phyloP scores from a whole-genome alignment of 2,329 filamentous ascomycete species.

The Apiospora phragmitis region DNA sequence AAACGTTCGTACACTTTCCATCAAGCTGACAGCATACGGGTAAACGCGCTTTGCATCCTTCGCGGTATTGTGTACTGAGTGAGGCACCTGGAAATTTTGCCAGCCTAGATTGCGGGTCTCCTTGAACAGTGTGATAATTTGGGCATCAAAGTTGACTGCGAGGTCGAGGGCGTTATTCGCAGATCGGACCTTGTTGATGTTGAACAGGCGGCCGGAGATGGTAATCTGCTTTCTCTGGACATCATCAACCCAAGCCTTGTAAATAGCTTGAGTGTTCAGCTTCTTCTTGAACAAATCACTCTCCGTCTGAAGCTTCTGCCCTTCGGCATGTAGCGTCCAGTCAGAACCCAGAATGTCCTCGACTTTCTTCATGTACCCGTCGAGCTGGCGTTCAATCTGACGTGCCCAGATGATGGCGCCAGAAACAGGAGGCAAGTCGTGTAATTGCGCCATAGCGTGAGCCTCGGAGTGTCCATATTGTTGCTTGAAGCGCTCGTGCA shows the following conservation, averaged over 20 bases:
- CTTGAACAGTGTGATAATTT: constrained; percentile 97
- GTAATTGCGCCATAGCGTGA: constrained; percentile 95
- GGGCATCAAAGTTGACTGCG: constrained; percentile 92
- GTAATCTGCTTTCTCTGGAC: constrained; percentile 86
- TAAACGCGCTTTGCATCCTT: constrained; percentile 99
- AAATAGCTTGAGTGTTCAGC: constrained; percentile 89
- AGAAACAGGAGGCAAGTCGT: constrained; percentile 92
- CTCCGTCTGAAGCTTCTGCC: constrained; percentile 89
- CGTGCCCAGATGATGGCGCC: constrained; percentile 97
- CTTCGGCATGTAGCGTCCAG: constrained; percentile 92
- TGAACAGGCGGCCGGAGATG: constrained; percentile 89
- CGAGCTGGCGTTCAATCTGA: constrained; percentile 93
- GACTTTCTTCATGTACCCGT: constrained; percentile 98
- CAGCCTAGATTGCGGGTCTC: constrained; percentile 95
- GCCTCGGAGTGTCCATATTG: constrained; percentile 98
- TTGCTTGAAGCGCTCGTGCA: constrained; percentile 97
- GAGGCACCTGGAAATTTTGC: constrained; percentile 92
- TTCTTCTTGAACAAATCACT: constrained; percentile 95
- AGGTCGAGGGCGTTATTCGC: constrained; percentile 87
- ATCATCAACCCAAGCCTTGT: constrained; percentile 92
- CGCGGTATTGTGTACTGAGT: constrained; percentile 91
- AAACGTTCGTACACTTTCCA: constrained; percentile 97
- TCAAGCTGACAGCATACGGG: constrained; percentile 93
- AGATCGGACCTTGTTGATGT: constrained; percentile 84
- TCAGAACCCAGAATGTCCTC: constrained; percentile 94